Percentiles rank a stretch among this genome's conserved stretches.
These are phyloP conservation scores for Colletotrichum sp. DNA, from an alignment of 2,329 filamentous ascomycete genomes.

Conservation along the genomic window DNA sequence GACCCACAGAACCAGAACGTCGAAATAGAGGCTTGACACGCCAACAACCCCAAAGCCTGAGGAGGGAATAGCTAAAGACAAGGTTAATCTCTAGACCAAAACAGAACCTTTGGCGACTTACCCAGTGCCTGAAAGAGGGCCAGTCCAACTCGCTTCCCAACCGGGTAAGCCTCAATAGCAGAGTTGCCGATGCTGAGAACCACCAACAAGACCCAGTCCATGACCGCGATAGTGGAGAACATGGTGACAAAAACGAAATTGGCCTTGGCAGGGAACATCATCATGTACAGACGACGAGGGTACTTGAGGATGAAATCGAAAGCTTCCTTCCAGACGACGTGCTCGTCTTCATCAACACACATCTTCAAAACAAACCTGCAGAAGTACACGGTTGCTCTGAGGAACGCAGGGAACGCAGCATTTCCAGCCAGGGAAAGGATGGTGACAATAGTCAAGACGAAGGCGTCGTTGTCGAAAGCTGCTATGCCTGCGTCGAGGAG, in stretches of 20 bases:
- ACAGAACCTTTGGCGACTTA: conserved; percentile 31
- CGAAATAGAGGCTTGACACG: conserved; percentile 61
- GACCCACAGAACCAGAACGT: conserved; percentile 64
- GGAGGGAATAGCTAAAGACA: conserved; percentile 59
- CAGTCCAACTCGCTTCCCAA: conserved; percentile 62
- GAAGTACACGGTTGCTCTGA: conserved; percentile 64
- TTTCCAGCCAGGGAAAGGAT: conserved; percentile 68
- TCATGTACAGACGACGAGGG: conserved; percentile 64
- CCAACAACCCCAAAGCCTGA: conserved; percentile 70
- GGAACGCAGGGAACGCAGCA: conserved; percentile 68
- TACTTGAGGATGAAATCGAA: conserved; percentile 60
- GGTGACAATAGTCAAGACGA: conserved; percentile 58
- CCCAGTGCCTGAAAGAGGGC: conserved; percentile 69
- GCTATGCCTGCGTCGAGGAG: conserved; percentile 70
- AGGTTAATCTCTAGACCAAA: not conserved
- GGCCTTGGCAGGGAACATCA: conserved; percentile 66
- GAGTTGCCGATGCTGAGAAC: conserved; percentile 68
- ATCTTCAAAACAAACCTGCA: conserved; percentile 46
- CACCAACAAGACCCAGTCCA: conserved; percentile 71
- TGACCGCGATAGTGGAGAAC: conserved; percentile 62
- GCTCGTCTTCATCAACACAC: conserved; percentile 41
- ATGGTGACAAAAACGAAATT: conserved; percentile 72
- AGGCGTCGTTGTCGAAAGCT: conserved; percentile 59
- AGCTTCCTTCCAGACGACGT: conserved; percentile 51
- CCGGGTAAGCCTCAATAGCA: conserved; percentile 55